Percentiles rank a stretch among this genome's conserved stretches.
Evolutionary conservation across 257 asterid species (phyloP).

Genomic region (Nicotiana paniculata): DNA sequence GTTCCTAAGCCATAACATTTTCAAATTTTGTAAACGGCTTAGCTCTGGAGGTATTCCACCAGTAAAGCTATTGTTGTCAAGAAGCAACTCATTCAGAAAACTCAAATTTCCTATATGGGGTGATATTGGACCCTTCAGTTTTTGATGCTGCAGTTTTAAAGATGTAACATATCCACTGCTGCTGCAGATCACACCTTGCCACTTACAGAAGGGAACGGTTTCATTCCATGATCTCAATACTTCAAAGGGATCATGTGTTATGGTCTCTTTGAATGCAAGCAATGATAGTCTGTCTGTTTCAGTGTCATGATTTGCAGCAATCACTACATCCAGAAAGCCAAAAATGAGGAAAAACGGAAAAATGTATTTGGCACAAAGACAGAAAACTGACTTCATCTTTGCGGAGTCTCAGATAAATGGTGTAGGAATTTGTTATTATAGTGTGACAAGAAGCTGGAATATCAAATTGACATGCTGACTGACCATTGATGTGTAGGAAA

Average conservation of each 20-base stretch:
- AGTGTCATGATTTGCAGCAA: background rate
- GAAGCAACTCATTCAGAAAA: conserved; percentile 9
- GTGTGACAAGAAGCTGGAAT: background rate
- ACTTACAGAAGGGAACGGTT: conserved; percentile 16
- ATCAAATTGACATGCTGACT: background rate
- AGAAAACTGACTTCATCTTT: background rate
- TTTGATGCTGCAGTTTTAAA: conserved; percentile 8
- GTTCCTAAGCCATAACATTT: conserved; percentile 12
- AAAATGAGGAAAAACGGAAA: background rate
- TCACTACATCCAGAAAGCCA: background rate
- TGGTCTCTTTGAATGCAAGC: conserved; percentile 4
- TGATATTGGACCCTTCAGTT: conserved; percentile 5
- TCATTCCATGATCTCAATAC: conserved; percentile 15
- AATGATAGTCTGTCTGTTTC: conserved; percentile 12
- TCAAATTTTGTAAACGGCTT: conserved; percentile 5
- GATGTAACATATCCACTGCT: background rate
- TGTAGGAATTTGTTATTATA: too few species aligned
- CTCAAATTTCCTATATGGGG: conserved; percentile 18
- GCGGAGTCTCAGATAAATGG: background rate
- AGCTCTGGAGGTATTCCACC: conserved; percentile 15
- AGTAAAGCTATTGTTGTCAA: conserved; percentile 12
- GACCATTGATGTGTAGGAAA: background rate
- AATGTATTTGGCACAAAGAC: background rate
- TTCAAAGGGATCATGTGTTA: conserved; percentile 10
- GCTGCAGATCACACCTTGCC: conserved; percentile 15